Base-by-base conservation (phyloP, 2,329 filamentous ascomycete genomes). In the Pezicula neosporulosa region DNA sequence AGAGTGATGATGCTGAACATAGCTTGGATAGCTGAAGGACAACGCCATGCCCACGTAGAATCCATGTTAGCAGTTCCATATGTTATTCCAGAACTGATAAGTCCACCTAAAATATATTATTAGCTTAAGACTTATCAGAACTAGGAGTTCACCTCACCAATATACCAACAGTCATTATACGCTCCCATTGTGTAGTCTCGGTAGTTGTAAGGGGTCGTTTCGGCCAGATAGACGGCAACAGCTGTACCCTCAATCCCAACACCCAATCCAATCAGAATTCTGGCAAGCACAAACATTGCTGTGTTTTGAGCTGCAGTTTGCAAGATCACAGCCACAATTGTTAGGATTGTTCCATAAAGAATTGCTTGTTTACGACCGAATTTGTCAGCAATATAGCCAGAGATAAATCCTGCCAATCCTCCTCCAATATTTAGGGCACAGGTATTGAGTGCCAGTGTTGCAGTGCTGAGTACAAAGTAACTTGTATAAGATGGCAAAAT, bases 401-500 rank as follows among this genome's bases (percentile, higher is more conserved):
- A 70, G 28, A 74, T 55, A 7, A 80, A 59, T 1, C 70, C 70
- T 18, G 72, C 74, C 6, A 82, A 47, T 28, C 72, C 67, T 30
- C 72, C 71, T 10, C 79, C 79, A 45, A 83, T 77, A 58, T 74
- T 81, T n/a, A 77, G 72, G 1, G 76, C 75, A 0, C 78, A 74
- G 4, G 77, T 82, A 56, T 82, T 81, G 15, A 83, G 69, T 3
- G 75, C 77, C 0, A 71, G 76, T 0, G 78, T 80, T 0, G 75
- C 73, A 0, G 74, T 62, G n/a, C 66, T 81, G 7, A 83, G 72
- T 4, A 72, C 57, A 65, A 83, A 83, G 61, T 82, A 83, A 36
- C 79, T 70, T 0, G 70, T 74, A 60, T 82, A 83, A 0, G 72
- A 74, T 0, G 78, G 77, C 15, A 83, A 62, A 52, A 83, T 82